Base-by-base conservation (phyloP, 257 asterid species). In the Capsicum baccatum region DNA sequence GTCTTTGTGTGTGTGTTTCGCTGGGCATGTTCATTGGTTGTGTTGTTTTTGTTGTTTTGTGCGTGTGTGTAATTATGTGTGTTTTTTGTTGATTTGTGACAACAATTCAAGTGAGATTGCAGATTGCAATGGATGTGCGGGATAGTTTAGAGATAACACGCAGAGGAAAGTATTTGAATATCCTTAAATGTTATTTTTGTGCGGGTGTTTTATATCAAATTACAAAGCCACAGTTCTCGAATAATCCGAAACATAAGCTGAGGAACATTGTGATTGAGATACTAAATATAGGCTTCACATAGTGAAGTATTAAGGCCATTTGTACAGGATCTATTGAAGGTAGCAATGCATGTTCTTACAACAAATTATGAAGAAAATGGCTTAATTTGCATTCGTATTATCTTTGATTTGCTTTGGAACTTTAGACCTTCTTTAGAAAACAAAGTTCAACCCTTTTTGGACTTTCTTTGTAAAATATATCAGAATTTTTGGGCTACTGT, bases 131-230 rank as follows among this genome's bases (percentile, higher is more conserved):
- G 97, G 98, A 97, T 94, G 98, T 95, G 3, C 92, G 97, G 92
- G 99, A 97, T 85, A 97, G 99, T 86, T 90, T 97, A 88, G 99
- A 97, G 91, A 97, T 97, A 86, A 95, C 98, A 85, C 99, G 95
- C 89, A 95, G 98, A 5, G 98, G 98, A 91, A 98, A 97, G 93
- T 97, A 97, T 87, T 90, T 97, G 84, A 95, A 95, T 88, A 95
- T 97, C 84, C 87, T 97, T 62, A 95, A 88, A 85, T 97, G 98
- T 88, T 97, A 97, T 83, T 97, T 97, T 84, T 96, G 97, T 67
- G 93, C 99, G 6, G 89, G 91, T 62, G 91, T 97, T 87, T 80
- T 97, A 37, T 92, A 91, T 80, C 91, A 91, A 1, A 90, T 91
- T 14, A 97, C 99, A 52, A 95, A 93, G 94, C 99, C 99, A 56